These are phyloP conservation scores for Colletotrichum scovillei DNA, from an alignment of 2,329 filamentous ascomycete genomes.

Conservation along the genomic window DNA sequence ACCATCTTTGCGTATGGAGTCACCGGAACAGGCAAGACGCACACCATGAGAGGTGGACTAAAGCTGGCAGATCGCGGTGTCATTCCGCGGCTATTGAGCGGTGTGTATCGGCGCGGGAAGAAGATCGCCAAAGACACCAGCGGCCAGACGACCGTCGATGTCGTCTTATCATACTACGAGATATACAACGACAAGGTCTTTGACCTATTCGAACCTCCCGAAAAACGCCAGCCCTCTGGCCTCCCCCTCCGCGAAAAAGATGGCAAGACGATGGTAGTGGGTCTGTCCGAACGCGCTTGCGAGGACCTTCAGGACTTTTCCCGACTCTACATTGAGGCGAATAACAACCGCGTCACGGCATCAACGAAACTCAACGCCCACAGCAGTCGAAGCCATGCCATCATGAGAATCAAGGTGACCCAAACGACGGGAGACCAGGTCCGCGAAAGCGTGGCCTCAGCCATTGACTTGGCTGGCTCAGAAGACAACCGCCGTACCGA, in stretches of 20 bases:
- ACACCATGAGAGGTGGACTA: constrained; percentile 94
- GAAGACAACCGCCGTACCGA: constrained; percentile 96
- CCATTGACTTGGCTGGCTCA: constrained; percentile 94
- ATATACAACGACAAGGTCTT: constrained; percentile 98
- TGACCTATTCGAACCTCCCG: constrained; percentile 87
- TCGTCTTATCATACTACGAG: constrained; percentile 91
- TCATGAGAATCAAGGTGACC: constrained; percentile 89
- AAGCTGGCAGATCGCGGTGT: constrained; percentile 87
- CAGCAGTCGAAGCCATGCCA: constrained; percentile 89
- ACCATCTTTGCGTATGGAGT: constrained; percentile 95
- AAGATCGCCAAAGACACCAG: constrained; percentile 85
- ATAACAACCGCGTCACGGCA: constrained; percentile 89
- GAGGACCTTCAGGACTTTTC: constrained; percentile 91
- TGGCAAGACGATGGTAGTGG: constrained; percentile 88
- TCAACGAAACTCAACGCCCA: constrained; percentile 93
- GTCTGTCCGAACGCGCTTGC: constrained; percentile 85
- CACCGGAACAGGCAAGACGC: constrained; percentile 93
- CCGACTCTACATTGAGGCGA: constrained; percentile 88
- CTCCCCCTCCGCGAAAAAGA: constrained; percentile 87
- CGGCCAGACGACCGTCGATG: constrained; percentile 76
- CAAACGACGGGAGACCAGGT: constrained; percentile 77
- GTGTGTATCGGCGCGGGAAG: constrained; percentile 85
- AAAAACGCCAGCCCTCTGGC: constrained; percentile 85
- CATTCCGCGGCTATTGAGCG: constrained; percentile 86
- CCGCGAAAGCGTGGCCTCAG: constrained; percentile 85